Base-by-base conservation (phyloP, 78 protist genomes). In the Dictyostelium discoideum region DNA sequence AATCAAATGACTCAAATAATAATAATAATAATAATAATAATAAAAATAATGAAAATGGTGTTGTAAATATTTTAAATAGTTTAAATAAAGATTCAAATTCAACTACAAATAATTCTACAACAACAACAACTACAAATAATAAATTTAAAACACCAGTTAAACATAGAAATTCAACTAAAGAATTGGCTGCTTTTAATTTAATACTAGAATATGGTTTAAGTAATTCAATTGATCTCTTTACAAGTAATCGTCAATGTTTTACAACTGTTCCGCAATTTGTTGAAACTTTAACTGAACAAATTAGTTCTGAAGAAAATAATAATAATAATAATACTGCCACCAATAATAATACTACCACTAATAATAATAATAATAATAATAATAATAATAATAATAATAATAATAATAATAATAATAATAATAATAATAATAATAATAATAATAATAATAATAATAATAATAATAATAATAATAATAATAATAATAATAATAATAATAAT, bases 161-260 rank as follows among this genome's bases (percentile, higher is more conserved):
- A 67, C 94, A 90, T 46, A 84, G 94, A 67, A 90, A 90, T 77
- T 87, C 93, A 8, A 87, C 93, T 16, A 87, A 87, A 26, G 93
- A 87, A 69, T 40, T 87, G 76, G 93, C 93, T 18, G 80, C 93
- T 3, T 87, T 87, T 26, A 87, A 87, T 39, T 42, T 87, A n/a
- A 77, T 87, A 1, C 60, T 87, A 3, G 93, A 87, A 60, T 87
- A 87, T 39, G 93, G 93, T 77, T 26, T 87, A 10, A 74, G 85
- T 32, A 77, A 87, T 77, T 69, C 82, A 26, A 42, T 54, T n/a
- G 94, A 90, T 22, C 72, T 90, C 24, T 90, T 82, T 69, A 90
- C 73, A 40, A 74, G 54, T 29, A 24, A 72, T 18, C 74, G 94
- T 42, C 78, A 86, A 26, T 46, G 37, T 26, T 13, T 14, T 29